Evolutionary conservation across 164 flowering plant species (phyloP).

Genomic region (Kingdonia uniflora): DNA sequence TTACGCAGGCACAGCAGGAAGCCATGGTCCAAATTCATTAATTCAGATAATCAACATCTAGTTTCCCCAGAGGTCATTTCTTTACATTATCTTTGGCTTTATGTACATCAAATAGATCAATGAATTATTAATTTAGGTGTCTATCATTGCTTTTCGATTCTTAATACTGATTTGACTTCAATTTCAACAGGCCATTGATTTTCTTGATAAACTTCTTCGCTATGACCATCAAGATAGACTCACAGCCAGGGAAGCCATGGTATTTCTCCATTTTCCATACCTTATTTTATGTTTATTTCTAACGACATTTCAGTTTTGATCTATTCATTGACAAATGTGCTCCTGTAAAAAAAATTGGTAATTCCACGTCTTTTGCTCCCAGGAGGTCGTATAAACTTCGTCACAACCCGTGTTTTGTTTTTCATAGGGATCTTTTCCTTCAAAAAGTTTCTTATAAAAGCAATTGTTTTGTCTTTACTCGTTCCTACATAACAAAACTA

Average conservation of each 20-base stretch:
- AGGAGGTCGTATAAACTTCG: neutral
- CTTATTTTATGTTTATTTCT: neutral
- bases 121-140: too few species aligned
- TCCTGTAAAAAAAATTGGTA: neutral
- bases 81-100: neutral
- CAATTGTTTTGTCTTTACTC: neutral
- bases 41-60: constrained; percentile 70
- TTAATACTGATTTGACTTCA: constrained; percentile 4
- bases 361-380: neutral
- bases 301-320: neutral
- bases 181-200: constrained; percentile 69
- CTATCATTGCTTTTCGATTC: neutral
- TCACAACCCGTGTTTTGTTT: neutral
- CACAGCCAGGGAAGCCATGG: constrained; percentile 89
- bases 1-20: constrained; percentile 75
- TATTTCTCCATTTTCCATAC: constrained; percentile 12
- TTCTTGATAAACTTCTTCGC: constrained; percentile 83
- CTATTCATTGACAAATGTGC: neutral
- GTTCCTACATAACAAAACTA: neutral
- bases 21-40: constrained; percentile 79
- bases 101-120: too few species aligned
- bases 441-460: neutral
- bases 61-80: constrained; percentile 61
- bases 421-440: neutral
- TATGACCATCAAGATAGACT: constrained; percentile 89